Percentiles rank a stretch among this genome's conserved stretches.
Conservation (phyloP, 352 stramenopile genomes). For the Pseudoperonospora humuli region DNA sequence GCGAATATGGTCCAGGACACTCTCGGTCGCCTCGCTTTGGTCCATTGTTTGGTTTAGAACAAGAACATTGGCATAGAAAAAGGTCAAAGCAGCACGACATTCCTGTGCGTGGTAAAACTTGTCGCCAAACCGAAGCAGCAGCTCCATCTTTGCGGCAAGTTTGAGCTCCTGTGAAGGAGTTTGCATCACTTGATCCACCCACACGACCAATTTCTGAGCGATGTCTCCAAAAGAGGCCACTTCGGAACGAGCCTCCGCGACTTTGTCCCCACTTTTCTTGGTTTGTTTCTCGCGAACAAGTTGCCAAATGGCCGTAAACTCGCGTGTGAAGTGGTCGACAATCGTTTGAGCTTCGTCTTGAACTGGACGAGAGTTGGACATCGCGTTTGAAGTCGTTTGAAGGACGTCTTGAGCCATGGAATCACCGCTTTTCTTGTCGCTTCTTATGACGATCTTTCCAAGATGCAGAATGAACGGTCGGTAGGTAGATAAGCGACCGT, state of each 20-base stretch:
- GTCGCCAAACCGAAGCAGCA: constrained; percentile 44
- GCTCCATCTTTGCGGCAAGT: constrained; percentile 22
- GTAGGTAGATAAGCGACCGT: too few relatives aligned
- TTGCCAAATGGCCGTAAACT: constrained; percentile 34
- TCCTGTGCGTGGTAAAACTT: constrained; percentile 40
- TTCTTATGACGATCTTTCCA: too few relatives aligned
- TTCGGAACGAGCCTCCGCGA: constrained; percentile 9
- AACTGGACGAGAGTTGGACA: too few relatives aligned
- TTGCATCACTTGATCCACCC: constrained; percentile 30
- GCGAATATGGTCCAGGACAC: constrained; percentile 10
- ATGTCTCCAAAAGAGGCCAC: constrained; percentile 38
- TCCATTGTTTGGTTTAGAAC: constrained; percentile 6
- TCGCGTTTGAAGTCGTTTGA: too few relatives aligned
- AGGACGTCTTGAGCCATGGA: too few relatives aligned
- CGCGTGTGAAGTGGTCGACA: constrained; percentile 43
- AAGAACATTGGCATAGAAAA: constrained; percentile 43
- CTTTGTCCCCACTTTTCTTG: constrained; percentile 6
- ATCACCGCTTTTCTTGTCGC: too few relatives aligned
- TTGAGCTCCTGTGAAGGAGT: constrained; percentile 25
- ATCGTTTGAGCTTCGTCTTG: constrained; percentile 22
- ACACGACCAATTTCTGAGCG: constrained; percentile 29
- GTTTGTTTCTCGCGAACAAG: constrained; percentile 29
- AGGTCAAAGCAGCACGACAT: constrained; percentile 35
- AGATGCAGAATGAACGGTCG: too few relatives aligned
- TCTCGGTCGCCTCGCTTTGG: neutral